Percentiles rank a stretch among this genome's conserved stretches.
Evolutionary conservation across 495 filamentous ascomycete genomes (phyloP).

Genomic region (Rhypophila decipiens): DNA sequence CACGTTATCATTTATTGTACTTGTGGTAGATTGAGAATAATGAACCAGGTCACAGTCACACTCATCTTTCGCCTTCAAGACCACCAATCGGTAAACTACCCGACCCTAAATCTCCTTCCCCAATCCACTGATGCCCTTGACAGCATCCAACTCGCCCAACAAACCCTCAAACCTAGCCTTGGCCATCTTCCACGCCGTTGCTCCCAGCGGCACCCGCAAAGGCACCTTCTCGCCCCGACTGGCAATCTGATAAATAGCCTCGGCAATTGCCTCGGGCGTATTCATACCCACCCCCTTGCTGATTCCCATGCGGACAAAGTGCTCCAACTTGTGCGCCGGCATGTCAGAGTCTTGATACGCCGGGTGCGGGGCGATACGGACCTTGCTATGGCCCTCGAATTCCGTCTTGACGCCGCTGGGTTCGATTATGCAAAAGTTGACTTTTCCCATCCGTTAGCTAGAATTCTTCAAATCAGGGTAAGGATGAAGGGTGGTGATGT

Average conservation of each 20-base stretch:
- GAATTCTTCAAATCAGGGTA: not conserved
- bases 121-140: slow-evolving; percentile 24
- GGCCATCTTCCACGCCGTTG: slow-evolving; percentile 33
- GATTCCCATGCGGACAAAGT: slow-evolving; percentile 32
- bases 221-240: slow-evolving; percentile 33
- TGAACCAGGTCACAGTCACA: no score
- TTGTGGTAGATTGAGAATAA: no score
- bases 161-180: slow-evolving; percentile 28
- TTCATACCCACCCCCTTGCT: slow-evolving; percentile 10
- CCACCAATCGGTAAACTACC: no score
- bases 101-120: slow-evolving; percentile 1
- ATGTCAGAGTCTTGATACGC: slow-evolving; percentile 32
- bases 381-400: slow-evolving; percentile 28
- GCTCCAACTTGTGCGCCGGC: slow-evolving; percentile 32
- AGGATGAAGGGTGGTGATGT: not conserved
- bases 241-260: slow-evolving; percentile 32
- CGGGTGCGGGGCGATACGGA: slow-evolving; percentile 22
- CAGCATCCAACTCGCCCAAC: slow-evolving; percentile 28
- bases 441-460: slow-evolving; percentile 1
- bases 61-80: no score
- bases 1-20: no score
- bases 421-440: slow-evolving; percentile 45
- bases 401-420: slow-evolving; percentile 46
- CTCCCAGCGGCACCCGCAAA: slow-evolving; percentile 38
- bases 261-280: slow-evolving; percentile 27